Evolutionary conservation across 1,139 yeast species (phyloP), one percentile per base, ranked within the genome.

Genomic region (Entelexis paramagnoliae): DNA sequence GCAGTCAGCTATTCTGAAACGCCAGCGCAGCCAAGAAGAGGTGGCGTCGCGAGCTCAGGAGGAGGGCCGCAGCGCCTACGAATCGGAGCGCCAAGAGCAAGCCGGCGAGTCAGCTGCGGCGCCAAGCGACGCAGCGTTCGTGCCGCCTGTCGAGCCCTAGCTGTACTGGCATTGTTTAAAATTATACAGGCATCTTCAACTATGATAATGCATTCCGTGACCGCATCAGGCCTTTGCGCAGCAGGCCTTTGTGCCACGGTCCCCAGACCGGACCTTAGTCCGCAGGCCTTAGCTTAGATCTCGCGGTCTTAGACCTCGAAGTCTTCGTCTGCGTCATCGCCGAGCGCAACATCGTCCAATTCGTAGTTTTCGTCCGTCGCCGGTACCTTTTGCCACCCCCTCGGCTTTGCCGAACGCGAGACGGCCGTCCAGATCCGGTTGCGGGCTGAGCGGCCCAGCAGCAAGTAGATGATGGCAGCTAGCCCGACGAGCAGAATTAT

Each of bases 101-200:
- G 41, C 22, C 22, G 9, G n/a, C 29, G 19, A n/a, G 14, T 39
- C 26, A 26, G 28, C 28, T 4, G 30, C 35, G 4, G 24, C 14
- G 28, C 88, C 83, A 39, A 89, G 93, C 63, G 87, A 89, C 17
- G 96, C 96, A 3, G 88, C 88, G 64, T 89, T 89, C 42, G 89
- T 69, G 0, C 95, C 20, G 35, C 22, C 36, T 11, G 28, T 46
- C n/a, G 26, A 46, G 40, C 40, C 32, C 6, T 33, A n/a, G 14
- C 13, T 28, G 13, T 28, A 10, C 30, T 10, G 13, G 11, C 14
- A 10, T 28, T 28, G 4, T 10, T 28, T 22, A 22, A 22, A 22
- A 22, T 22, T 22, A 22, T 22, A 22, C 24, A 22, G 24, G 24
- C 24, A 22, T 22, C 24, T 22, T 22, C 10, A 13, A 10, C 10